Evolutionary conservation across 2,329 filamentous ascomycete species (phyloP).

Genomic region (Chrysoporthe austroafricana): DNA sequence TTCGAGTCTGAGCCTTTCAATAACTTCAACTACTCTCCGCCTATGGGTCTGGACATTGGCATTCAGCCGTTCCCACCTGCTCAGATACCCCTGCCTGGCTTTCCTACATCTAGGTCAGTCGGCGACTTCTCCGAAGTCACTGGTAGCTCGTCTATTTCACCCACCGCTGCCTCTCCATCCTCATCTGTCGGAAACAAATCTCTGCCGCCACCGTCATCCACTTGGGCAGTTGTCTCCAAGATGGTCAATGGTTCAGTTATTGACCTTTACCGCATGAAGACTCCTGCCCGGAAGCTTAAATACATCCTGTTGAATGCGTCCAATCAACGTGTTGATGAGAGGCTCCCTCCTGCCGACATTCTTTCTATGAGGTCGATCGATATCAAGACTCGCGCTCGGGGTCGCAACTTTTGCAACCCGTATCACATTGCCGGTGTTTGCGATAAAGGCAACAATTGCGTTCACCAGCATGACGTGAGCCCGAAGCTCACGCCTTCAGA

Average conservation of each 20-base stretch:
- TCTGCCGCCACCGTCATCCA: not conserved
- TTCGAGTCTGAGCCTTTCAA: constrained; percentile 38
- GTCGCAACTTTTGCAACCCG: constrained; percentile 28
- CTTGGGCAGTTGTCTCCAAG: constrained; percentile 26
- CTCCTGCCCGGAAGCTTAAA: constrained; percentile 16
- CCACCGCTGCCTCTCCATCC: not conserved
- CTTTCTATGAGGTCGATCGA: constrained; percentile 21
- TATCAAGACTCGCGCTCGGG: constrained; percentile 20
- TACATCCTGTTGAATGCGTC: constrained; percentile 25
- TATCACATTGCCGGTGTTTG: constrained; percentile 23
- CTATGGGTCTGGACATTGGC: constrained; percentile 14
- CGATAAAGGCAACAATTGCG: constrained; percentile 21
- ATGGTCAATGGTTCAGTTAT: constrained; percentile 22
- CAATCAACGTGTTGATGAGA: constrained; percentile 28
- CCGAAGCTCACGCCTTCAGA: constrained; percentile 15
- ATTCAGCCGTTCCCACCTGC: constrained; percentile 25
- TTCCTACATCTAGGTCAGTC: not conserved
- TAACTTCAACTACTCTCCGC: constrained; percentile 1
- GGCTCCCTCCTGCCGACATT: constrained; percentile 16
- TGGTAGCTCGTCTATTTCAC: not conserved
- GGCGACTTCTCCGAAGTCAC: not conserved
- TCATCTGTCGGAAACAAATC: not conserved
- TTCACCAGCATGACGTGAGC: constrained; percentile 22
- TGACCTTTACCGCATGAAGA: constrained; percentile 25
- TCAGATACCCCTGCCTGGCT: not conserved